Conservation (phyloP, 1,284 basidiomycete species). For the Pseudozyma sp. region DNA sequence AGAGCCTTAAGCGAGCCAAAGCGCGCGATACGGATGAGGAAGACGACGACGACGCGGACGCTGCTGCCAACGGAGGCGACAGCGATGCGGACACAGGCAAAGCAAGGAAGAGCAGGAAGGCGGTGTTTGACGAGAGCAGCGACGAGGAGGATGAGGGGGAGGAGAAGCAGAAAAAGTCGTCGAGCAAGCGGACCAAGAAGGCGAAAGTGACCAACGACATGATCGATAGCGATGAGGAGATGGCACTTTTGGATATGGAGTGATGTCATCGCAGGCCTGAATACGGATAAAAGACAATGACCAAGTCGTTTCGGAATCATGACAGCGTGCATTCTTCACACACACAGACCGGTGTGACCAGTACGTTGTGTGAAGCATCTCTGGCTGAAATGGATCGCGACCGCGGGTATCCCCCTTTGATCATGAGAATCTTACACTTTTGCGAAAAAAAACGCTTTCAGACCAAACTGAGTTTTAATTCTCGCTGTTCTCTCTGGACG, state of each 20-base stretch:
- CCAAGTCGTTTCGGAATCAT: too few species aligned
- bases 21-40: slow-evolving; percentile 30
- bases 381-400: background rate
- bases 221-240: slow-evolving; percentile 64
- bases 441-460: too few species aligned
- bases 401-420: background rate
- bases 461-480: too few species aligned
- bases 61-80: slow-evolving; percentile 13
- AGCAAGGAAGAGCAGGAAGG: slow-evolving; percentile 31
- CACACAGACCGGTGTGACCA: background rate
- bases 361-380: too few species aligned
- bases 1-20: slow-evolving; percentile 46
- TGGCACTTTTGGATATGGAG: slow-evolving; percentile 49
- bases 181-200: slow-evolving; percentile 41
- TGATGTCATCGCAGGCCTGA: background rate
- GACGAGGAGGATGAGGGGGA: slow-evolving; percentile 39
- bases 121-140: slow-evolving; percentile 40
- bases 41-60: slow-evolving; percentile 10
- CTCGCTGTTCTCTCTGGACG: too few species aligned
- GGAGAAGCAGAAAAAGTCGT: slow-evolving; percentile 13
- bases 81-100: slow-evolving; percentile 18
- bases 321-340: background rate
- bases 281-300: too few species aligned
- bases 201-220: slow-evolving; percentile 50
- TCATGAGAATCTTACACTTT: too few species aligned